Percentiles rank a stretch among this genome's conserved stretches.
Conservation (phyloP, 345 rosid species). For the Iberis pinnata region DNA sequence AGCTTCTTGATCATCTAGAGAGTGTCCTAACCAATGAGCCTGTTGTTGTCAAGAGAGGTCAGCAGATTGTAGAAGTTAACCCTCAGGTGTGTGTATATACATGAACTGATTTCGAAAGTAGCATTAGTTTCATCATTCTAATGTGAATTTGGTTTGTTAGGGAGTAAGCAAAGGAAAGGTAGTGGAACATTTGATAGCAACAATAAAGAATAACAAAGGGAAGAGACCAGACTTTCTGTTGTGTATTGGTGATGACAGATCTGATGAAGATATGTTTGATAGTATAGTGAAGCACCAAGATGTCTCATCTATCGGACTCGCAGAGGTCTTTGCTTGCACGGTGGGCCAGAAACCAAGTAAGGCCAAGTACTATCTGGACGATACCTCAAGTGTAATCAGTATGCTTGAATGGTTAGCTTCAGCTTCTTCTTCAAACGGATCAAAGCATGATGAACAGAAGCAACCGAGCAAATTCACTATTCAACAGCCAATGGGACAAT, state of each 20-base stretch:
- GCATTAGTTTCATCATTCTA: background rate
- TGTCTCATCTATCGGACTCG: constrained; percentile 31
- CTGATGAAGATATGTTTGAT: constrained; percentile 89
- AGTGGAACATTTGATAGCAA: constrained; percentile 54
- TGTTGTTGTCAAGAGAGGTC: constrained; percentile 78
- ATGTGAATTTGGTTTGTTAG: constrained; percentile 30
- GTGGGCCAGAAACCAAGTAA: constrained; percentile 88
- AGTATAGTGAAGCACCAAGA: constrained; percentile 42
- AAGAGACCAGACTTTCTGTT: constrained; percentile 60
- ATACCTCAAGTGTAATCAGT: constrained; percentile 47
- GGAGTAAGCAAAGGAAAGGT: constrained; percentile 73
- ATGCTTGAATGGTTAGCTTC: constrained; percentile 52
- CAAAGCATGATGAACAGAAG: constrained; percentile 17
- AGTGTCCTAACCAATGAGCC: constrained; percentile 80
- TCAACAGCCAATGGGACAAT: constrained; percentile 14
- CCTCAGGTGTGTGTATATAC: constrained; percentile 52
- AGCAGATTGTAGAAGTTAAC: constrained; percentile 73
- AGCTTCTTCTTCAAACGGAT: constrained; percentile 31
- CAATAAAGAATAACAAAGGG: constrained; percentile 36
- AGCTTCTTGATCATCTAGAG: constrained; percentile 82
- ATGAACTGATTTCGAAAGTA: background rate
- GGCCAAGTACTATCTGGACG: constrained; percentile 85
- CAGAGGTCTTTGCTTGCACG: constrained; percentile 67
- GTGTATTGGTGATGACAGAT: constrained; percentile 78
- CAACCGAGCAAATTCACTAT: constrained; percentile 11